These are phyloP conservation scores for Brasenia schreberi DNA, from an alignment of 164 flowering plant species.

Conservation along the genomic window DNA sequence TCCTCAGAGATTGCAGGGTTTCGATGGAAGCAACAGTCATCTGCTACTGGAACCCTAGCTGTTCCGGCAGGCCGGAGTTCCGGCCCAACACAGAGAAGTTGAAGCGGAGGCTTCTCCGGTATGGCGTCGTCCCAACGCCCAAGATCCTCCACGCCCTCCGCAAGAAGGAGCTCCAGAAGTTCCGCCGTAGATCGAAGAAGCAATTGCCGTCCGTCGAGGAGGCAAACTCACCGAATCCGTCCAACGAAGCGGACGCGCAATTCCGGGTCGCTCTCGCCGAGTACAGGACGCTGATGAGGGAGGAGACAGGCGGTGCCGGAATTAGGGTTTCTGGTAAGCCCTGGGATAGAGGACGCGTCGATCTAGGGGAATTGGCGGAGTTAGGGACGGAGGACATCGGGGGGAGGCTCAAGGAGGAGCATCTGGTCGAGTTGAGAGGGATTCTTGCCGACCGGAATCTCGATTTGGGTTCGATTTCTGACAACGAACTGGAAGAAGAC, in stretches of 20 bases:
- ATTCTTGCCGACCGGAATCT: slow-evolving; percentile 39
- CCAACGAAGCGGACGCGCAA: slow-evolving; percentile 33
- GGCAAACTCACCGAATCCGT: slow-evolving; percentile 26
- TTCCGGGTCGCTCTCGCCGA: slow-evolving; percentile 39
- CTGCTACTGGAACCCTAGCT: too few relatives aligned
- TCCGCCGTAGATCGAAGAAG: slow-evolving; percentile 30
- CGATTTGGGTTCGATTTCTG: slow-evolving; percentile 43
- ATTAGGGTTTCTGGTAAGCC: slow-evolving; percentile 51
- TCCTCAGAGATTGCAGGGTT: too few relatives aligned
- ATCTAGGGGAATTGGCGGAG: slow-evolving; percentile 33
- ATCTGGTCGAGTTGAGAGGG: slow-evolving; percentile 50
- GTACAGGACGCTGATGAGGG: slow-evolving; percentile 33
- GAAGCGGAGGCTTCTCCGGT: slow-evolving; percentile 37
- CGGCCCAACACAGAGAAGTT: slow-evolving; percentile 38
- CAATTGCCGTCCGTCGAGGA: slow-evolving; percentile 17
- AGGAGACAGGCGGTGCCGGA: slow-evolving; percentile 1
- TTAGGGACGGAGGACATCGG: slow-evolving; percentile 30
- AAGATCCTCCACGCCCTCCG: slow-evolving; percentile 75
- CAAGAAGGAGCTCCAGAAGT: slow-evolving; percentile 67
- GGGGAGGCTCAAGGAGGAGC: slow-evolving; percentile 37
- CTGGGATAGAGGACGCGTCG: slow-evolving; percentile 53
- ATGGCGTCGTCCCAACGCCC: slow-evolving; percentile 70
- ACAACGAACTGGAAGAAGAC: slow-evolving; percentile 47
- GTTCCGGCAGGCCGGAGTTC: background rate
- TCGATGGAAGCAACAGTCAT: too few relatives aligned